Evolutionary conservation across 139 green algal genomes (phyloP), one percentile per base, ranked within the genome.

Genomic region (Auxenochlorella protothecoides): DNA sequence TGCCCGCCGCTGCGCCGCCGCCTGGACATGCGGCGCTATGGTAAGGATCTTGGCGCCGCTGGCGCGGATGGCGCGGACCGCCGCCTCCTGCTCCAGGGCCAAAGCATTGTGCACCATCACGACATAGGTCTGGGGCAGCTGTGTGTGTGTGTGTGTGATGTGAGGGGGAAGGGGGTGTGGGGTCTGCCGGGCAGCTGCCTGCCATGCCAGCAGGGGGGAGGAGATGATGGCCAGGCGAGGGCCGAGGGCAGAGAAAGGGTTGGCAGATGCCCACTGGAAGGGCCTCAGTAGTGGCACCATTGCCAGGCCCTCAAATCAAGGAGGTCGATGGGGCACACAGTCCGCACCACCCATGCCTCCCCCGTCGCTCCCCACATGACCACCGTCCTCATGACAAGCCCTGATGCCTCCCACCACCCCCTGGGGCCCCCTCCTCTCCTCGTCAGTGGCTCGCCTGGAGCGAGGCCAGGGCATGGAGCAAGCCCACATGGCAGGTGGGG

Each of bases 41-140:
- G 71, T 70, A 16, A 81, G 73, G 65, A 81, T n/a, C 53, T n/a
- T 11, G 9, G 11, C 57, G 57, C 11, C 57, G 57, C 57, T 11
- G 14, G 7, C 69, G 7, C 10, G 5, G 16, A 80, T n/a, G 53
- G 69, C 53, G 16, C 44, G 3, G 2, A 55, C 59, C 12, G 68
- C 71, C 14, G 16, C 71, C 0, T 53, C 64, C 65, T 54, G 15
- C 27, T 68, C 69, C 6, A 81, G 66, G 13, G 65, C 55, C 56
- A 78, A 71, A 52, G 76, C 71, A 66, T 81, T 81, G 65, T 81
- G 76, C 6, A 81, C 69, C 44, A 81, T 9, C 13, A 59, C 71
- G 13, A 81, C 53, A 66, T 77, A 76, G 13, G 66, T 59, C 71
- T 81, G 76, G 11, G 76, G 76, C 65, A 81, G 65, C 53, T 59